Conservation (phyloP, 257 asterid species). For the Lycium barbarum region DNA sequence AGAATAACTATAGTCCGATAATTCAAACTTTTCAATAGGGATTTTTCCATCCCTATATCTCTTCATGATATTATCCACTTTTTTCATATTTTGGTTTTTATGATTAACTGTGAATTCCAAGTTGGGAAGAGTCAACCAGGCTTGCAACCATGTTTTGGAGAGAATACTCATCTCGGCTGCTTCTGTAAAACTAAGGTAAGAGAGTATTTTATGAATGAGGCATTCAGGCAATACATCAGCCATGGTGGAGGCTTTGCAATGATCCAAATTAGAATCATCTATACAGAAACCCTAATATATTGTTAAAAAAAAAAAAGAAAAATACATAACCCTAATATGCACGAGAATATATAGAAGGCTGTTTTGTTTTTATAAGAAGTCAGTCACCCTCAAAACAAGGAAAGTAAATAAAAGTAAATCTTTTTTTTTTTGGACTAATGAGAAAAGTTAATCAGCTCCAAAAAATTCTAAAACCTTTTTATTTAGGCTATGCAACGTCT, state of each 20-base stretch:
- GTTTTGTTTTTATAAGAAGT: too few relatives aligned
- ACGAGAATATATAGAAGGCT: too few relatives aligned
- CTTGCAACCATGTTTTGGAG: background rate
- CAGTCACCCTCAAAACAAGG: too few relatives aligned
- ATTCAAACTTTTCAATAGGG: background rate
- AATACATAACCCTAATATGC: too few relatives aligned
- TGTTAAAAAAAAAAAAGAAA: too few relatives aligned
- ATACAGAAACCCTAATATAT: background rate
- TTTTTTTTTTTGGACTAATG: too few relatives aligned
- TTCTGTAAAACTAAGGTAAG: background rate
- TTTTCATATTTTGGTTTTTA: background rate
- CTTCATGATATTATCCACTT: background rate
- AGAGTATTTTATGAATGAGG: background rate
- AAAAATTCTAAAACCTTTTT: too few relatives aligned
- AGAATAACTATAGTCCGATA: background rate
- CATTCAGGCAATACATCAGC: background rate
- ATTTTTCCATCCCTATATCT: background rate
- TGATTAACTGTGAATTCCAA: background rate
- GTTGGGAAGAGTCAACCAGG: background rate
- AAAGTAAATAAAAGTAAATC: too few relatives aligned
- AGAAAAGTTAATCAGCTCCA: too few relatives aligned
- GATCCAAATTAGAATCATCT: background rate
- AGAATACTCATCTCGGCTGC: background rate
- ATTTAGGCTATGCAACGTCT: too few relatives aligned
- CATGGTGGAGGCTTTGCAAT: background rate